Conservation (phyloP, 2,329 filamentous ascomycete genomes). For the Phialophora tarda region DNA sequence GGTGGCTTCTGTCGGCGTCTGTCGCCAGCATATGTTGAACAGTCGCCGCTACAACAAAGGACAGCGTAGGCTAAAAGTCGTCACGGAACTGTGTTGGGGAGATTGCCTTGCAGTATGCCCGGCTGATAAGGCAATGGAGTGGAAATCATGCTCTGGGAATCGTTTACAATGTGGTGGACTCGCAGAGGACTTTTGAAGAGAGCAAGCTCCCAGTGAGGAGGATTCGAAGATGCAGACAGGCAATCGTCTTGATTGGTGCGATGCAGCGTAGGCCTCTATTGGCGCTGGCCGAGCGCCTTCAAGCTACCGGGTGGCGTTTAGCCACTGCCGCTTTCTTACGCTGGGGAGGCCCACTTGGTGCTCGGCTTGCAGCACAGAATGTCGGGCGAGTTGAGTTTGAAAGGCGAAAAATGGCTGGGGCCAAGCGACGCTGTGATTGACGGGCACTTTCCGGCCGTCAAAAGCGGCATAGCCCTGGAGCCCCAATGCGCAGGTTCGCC, state of each 20-base stretch:
- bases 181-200: not conserved
- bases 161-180: not conserved
- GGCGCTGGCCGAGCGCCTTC: not conserved
- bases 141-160: not conserved
- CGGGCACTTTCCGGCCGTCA: constrained; percentile 20
- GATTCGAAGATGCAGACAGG: not conserved
- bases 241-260: constrained; percentile 9
- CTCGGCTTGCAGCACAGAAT: constrained; percentile 8
- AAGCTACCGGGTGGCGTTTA: constrained; percentile 23
- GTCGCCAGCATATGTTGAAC: not conserved
- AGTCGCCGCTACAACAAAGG: not conserved
- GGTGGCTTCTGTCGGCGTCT: constrained; percentile 17
- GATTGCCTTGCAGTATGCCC: no score
- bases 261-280: not conserved
- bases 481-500: not conserved
- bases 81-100: no score
- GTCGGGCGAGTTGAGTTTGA: constrained; percentile 9
- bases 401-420: constrained; percentile 18
- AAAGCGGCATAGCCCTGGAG: constrained; percentile 2
- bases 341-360: constrained; percentile 10
- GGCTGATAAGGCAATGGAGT: not conserved
- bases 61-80: no score
- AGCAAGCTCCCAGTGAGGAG: not conserved
- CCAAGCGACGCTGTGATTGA: constrained; percentile 25
- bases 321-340: constrained; percentile 11